Conservation (phyloP, 2,329 filamentous ascomycete species). For the Apiospora saccharicola region DNA sequence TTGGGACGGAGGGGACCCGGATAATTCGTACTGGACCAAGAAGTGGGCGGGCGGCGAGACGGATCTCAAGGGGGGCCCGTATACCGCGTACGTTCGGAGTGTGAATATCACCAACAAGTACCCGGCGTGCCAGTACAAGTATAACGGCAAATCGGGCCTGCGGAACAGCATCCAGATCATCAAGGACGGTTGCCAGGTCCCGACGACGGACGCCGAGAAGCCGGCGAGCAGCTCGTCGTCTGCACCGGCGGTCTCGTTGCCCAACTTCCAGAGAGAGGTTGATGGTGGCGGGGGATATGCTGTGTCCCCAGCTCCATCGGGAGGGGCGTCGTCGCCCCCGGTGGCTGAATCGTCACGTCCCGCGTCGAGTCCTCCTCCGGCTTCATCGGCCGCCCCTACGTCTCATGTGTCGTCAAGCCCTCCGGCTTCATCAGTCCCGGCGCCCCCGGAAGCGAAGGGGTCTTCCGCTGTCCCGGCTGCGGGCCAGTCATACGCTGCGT, state of each 20-base stretch:
- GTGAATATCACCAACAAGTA: conserved; percentile 45
- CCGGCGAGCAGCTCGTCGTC: neutral
- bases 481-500: neutral
- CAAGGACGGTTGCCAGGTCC: neutral
- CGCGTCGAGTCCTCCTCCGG: neutral
- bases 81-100: conserved; percentile 42
- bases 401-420: neutral
- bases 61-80: conserved; percentile 37
- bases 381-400: neutral
- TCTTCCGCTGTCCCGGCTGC: neutral
- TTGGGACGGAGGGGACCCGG: conserved; percentile 42
- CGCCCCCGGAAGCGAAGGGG: neutral
- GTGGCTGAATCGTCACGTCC: neutral
- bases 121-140: conserved; percentile 42
- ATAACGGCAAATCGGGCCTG: conserved; percentile 38
- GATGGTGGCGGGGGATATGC: neutral
- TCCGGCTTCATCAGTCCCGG: neutral
- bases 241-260: neutral
- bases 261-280: neutral
- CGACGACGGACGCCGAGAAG: neutral
- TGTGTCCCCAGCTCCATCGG: neutral
- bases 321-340: neutral
- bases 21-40: conserved; percentile 39
- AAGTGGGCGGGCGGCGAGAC: conserved; percentile 43
- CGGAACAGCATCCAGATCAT: conserved; percentile 26